Conservation (phyloP, 805 yeast species). For the Wickerhamomyces strasburgensis region DNA sequence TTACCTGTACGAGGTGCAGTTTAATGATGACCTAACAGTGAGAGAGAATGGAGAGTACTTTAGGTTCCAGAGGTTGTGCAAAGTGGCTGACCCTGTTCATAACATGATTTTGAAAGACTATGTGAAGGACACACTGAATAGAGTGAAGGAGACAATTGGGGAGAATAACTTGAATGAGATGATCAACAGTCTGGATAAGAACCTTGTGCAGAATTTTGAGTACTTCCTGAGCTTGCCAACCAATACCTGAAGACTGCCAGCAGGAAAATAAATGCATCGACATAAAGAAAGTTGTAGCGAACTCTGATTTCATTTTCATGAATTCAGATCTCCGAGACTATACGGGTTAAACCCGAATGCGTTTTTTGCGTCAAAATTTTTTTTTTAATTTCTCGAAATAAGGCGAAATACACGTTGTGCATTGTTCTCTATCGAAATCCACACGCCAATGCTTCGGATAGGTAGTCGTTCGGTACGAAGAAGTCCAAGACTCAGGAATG, state of each 20-base stretch:
- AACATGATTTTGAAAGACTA: constrained; percentile 43
- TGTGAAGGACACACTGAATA: constrained; percentile 29
- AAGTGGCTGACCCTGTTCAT: constrained; percentile 47
- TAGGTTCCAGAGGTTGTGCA: constrained; percentile 35
- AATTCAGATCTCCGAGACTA: too few relatives aligned
- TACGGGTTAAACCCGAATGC: too few relatives aligned
- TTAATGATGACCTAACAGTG: constrained; percentile 19
- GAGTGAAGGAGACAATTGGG: constrained; percentile 12
- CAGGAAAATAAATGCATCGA: too few relatives aligned
- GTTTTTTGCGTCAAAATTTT: too few relatives aligned
- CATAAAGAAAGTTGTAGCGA: background rate
- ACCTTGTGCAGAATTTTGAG: constrained; percentile 22
- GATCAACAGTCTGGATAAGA: constrained; percentile 11
- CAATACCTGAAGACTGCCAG: constrained; percentile 4
- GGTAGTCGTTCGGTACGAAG: too few relatives aligned
- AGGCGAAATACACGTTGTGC: too few relatives aligned
- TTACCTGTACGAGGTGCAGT: constrained; percentile 28
- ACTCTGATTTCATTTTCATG: too few relatives aligned
- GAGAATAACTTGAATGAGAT: constrained; percentile 6
- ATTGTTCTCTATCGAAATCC: too few relatives aligned
- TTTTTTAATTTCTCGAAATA: too few relatives aligned
- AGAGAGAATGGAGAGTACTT: constrained; percentile 38
- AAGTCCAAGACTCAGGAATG: too few relatives aligned
- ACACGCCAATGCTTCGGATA: too few relatives aligned
- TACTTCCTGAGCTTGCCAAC: constrained; percentile 17